Percentiles rank a stretch among this genome's conserved stretches.
These are phyloP conservation scores for Tolypocladium tundrense DNA, from an alignment of 2,329 filamentous ascomycete genomes.

Conservation along the genomic window DNA sequence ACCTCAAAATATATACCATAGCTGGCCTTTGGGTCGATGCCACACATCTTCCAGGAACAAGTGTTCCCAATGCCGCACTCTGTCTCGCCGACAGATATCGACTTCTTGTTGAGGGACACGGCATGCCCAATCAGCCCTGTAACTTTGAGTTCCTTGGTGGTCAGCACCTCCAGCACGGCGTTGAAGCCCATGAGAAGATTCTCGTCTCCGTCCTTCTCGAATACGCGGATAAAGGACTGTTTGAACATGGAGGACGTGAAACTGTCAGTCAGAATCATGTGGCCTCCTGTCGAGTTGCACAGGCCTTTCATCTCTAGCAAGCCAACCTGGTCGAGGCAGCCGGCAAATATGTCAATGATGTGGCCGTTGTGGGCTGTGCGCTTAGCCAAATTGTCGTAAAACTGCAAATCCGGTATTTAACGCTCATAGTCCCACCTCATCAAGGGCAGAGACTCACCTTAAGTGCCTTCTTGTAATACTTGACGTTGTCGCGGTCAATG, in stretches of 20 bases:
- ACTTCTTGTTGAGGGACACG: conserved; percentile 96
- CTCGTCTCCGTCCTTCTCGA: conserved; percentile 92
- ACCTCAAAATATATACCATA: conserved; percentile 98
- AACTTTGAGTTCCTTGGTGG: conserved; percentile 96
- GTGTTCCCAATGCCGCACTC: conserved; percentile 98
- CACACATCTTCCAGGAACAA: conserved; percentile 99
- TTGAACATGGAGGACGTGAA: conserved; percentile 99
- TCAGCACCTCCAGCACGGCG: conserved; percentile 86
- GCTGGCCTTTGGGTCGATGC: conserved; percentile 85
- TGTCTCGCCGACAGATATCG: conserved; percentile 89
- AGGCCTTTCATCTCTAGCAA: conserved; percentile 97
- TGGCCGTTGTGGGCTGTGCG: conserved; percentile 93
- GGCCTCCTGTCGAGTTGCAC: conserved; percentile 89
- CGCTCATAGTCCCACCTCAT: not conserved
- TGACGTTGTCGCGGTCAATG: conserved; percentile 97
- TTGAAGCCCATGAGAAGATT: conserved; percentile 98
- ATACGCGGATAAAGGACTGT: conserved; percentile 93
- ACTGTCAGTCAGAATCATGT: conserved; percentile 97
- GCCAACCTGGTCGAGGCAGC: conserved; percentile 94
- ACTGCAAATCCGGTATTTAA: conserved; percentile 37
- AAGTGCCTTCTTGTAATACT: conserved; percentile 98
- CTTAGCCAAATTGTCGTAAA: conserved; percentile 91
- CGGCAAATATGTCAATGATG: conserved; percentile 94
- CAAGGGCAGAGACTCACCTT: conserved; percentile 49
- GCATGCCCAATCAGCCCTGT: conserved; percentile 95